Base-by-base conservation (phyloP, 495 filamentous ascomycete genomes). In the Aspergillus affinis region DNA sequence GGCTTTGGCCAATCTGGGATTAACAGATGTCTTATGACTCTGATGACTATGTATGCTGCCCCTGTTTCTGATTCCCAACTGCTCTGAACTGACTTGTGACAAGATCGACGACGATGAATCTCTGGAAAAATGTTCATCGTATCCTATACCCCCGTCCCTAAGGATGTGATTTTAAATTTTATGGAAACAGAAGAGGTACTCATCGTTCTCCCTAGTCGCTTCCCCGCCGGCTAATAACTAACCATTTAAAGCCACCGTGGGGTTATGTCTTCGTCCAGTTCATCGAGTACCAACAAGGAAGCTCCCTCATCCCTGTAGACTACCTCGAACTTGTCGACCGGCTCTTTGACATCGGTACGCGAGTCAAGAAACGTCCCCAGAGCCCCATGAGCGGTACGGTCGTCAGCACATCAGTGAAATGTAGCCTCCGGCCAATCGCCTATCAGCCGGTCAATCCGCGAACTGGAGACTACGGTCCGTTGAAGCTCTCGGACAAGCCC, bases 301-400 rank as follows among this genome's bases (percentile, higher is more conserved):
- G 45, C 51, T 65, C 72, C 19, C 71, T 83, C 26, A 57, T 82
- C 7, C 69, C 72, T 41, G 80, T 79, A 62, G 69, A 69, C 23
- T 76, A 78, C 54, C 61, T 82, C 21, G 64, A 61, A 9, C 69
- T 82, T 12, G 55, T 82, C 15, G 76, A 80, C 59, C 71, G 80
- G 17, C 50, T 60, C 20, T 61, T 80, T 12, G 65, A 66, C 23
- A 67, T 78, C 19, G 80, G 80, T 19, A 68, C 79, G 57, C 58
- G 68, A 41, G 79, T 82, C 12, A 83, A 82, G 58, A 74, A 69
- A n/a, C 62, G 67, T 36, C 55, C 64, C 6, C 70, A 68, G 12
- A 73, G 77, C 46, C 64, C 72, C 0, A 65, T 75, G 20, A 74
- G 74, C 47, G 80, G 80, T 19, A 79, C 62, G 3, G 65, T 82